These are phyloP conservation scores for Penicillium cataractarum DNA, from an alignment of 495 filamentous ascomycete genomes.

Conservation along the genomic window DNA sequence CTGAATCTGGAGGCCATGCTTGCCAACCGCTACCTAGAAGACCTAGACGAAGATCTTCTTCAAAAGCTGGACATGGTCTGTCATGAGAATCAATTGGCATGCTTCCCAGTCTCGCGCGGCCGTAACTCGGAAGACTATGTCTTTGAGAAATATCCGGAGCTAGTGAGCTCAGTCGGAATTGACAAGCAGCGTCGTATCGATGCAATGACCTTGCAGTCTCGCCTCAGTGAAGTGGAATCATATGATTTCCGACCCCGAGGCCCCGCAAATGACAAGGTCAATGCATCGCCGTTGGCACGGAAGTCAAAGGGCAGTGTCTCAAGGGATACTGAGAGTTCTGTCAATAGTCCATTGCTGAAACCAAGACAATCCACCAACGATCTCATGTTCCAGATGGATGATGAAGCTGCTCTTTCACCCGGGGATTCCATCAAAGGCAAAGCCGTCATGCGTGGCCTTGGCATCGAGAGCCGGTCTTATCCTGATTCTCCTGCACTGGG, in stretches of 20 bases:
- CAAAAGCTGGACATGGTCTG: slow-evolving; percentile 77
- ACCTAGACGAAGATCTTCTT: slow-evolving; percentile 84
- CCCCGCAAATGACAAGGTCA: slow-evolving; percentile 53
- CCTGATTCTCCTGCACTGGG: slow-evolving; percentile 35
- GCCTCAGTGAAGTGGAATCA: slow-evolving; percentile 61
- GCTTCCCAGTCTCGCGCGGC: slow-evolving; percentile 73
- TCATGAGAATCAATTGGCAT: slow-evolving; percentile 76
- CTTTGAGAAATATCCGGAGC: slow-evolving; percentile 70
- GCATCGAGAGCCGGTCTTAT: slow-evolving; percentile 27
- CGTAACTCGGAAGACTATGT: slow-evolving; percentile 71
- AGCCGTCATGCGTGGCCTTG: slow-evolving; percentile 28
- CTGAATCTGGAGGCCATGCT: slow-evolving; percentile 87
- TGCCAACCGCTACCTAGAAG: slow-evolving; percentile 81
- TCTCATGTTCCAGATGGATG: slow-evolving; percentile 94
- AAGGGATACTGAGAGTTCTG: slow-evolving; percentile 46
- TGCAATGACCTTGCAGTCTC: slow-evolving; percentile 60
- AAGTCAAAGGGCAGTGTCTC: slow-evolving; percentile 54
- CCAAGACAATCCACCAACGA: slow-evolving; percentile 69
- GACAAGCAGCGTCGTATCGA: slow-evolving; percentile 62
- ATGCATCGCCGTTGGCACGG: slow-evolving; percentile 56
- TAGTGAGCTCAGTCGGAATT: slow-evolving; percentile 54
- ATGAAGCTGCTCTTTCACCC: slow-evolving; percentile 55
- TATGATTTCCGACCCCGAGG: slow-evolving; percentile 47
- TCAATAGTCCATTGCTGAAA: slow-evolving; percentile 60
- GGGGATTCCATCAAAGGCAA: slow-evolving; percentile 38